Evolutionary conservation across 345 rosid species (phyloP).

Genomic region (Citrus maxima): DNA sequence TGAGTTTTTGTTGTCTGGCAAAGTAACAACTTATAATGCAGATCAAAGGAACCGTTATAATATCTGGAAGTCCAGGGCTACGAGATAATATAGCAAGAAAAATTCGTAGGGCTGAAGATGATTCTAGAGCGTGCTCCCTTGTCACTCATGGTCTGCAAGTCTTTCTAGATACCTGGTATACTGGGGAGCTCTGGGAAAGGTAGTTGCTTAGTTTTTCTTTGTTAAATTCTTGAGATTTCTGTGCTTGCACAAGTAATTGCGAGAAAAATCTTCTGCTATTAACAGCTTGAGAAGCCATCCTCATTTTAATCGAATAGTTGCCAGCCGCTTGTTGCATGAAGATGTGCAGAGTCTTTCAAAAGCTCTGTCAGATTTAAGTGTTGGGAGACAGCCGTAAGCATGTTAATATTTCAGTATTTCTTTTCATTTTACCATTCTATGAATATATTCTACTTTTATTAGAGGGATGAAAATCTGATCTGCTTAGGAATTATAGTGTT

Average conservation of each 20-base stretch:
- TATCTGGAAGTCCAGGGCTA: slow-evolving; percentile 92
- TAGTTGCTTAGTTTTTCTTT: slow-evolving; percentile 20
- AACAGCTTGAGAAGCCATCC: slow-evolving; percentile 84
- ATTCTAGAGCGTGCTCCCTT: slow-evolving; percentile 52
- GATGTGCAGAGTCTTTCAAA: slow-evolving; percentile 61
- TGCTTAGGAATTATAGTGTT: background rate
- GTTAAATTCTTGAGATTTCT: background rate
- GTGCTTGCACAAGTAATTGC: slow-evolving; percentile 10
- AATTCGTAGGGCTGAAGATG: slow-evolving; percentile 71
- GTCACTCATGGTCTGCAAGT: slow-evolving; percentile 51
- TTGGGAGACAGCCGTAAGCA: slow-evolving; percentile 85
- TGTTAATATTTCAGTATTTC: background rate
- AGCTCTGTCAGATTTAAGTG: slow-evolving; percentile 72
- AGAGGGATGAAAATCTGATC: background rate
- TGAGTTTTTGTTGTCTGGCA: slow-evolving; percentile 1
- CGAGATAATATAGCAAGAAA: slow-evolving; percentile 50
- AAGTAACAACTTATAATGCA: slow-evolving; percentile 19
- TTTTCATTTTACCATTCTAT: background rate
- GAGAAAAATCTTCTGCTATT: slow-evolving; percentile 10
- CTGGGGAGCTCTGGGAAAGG: slow-evolving; percentile 82
- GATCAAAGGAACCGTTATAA: slow-evolving; percentile 69
- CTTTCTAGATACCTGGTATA: slow-evolving; percentile 72
- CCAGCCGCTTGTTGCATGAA: slow-evolving; percentile 53
- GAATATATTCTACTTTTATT: background rate
- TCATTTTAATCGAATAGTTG: slow-evolving; percentile 43